These are phyloP conservation scores for Secale cereale DNA, from an alignment of 176 grass and related monocot genomes.

Conservation along the genomic window DNA sequence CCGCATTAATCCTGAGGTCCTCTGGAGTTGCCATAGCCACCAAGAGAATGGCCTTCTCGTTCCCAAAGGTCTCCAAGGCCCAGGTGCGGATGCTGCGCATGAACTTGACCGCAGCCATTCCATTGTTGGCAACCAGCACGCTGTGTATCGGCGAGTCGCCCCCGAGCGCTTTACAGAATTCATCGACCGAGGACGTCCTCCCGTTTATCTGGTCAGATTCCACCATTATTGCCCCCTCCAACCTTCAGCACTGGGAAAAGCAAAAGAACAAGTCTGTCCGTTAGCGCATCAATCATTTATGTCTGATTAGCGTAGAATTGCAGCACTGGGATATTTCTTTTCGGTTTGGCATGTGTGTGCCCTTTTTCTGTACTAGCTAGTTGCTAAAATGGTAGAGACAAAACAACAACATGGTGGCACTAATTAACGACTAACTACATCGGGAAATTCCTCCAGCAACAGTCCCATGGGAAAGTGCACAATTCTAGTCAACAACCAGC, in stretches of 20 bases:
- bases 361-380: background rate
- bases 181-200: constrained; percentile 46
- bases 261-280: background rate
- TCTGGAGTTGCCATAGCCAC: constrained; percentile 97
- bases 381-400: background rate
- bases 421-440: background rate
- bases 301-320: too few species aligned
- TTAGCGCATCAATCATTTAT: too few species aligned
- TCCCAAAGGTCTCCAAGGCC: constrained; percentile 88
- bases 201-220: constrained; percentile 43
- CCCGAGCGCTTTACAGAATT: constrained; percentile 77
- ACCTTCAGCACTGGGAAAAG: constrained; percentile 40
- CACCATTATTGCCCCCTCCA: constrained; percentile 36
- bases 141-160: constrained; percentile 81
- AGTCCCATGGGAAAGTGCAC: background rate
- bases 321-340: background rate
- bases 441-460: background rate
- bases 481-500: background rate
- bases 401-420: background rate
- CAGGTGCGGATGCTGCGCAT: constrained; percentile 85
- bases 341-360: background rate
- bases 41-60: constrained; percentile 89
- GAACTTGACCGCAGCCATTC: constrained; percentile 98
- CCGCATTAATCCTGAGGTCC: constrained; percentile 95
- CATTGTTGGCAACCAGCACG: constrained; percentile 94